Base-by-base conservation (phyloP, 805 yeast species). In the Zygosaccharomyces siamensis region DNA sequence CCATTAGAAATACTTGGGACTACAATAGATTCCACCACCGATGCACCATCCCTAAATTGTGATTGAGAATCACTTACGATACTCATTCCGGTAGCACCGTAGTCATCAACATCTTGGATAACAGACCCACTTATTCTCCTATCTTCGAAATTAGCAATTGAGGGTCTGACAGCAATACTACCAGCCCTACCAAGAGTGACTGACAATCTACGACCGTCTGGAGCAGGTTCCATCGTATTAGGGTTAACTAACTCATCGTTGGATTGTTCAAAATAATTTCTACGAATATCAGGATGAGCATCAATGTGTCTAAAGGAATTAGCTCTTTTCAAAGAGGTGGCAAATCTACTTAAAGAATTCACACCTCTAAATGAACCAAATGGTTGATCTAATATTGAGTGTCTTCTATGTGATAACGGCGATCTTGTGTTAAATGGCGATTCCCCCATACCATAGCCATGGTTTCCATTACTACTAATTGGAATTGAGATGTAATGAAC, bases 251-350 rank as follows among this genome's bases (percentile, higher is more conserved):
- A 64, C 60, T 81, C 87, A 61, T 85, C 90, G 24, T 69, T 72
- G 51, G 72, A 77, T 57, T 72, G 79, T 58, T 63, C 73, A 62
- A 86, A 84, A 54, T 77, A 86, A 0, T 89, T 82, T 55, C 95
- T 70, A 30, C 77, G 72, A 12, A 59, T 55, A 8, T 62, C 65
- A 3, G 69, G 51, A 32, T 65, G 56, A 1, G 75, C 68, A 47
- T 77, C 83, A 49, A 78, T 72, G 6, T 80, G 77, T 57, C 74
- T 78, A 55, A 85, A 80, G 2, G 89, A 79, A 63, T 86, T 92
- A 1, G 95, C 93, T 62, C 96, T 76, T 35, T 81, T 77, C 60
- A 76, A 80, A 0, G 95, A 87, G 11, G 86, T 79, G 1, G 95
- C 95, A 68, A 88, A 88, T 47, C 86, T 80, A 49, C 83, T 81